These are phyloP conservation scores for Blastocystis sp. DNA, from an alignment of 352 stramenopile species.

Conservation along the genomic window DNA sequence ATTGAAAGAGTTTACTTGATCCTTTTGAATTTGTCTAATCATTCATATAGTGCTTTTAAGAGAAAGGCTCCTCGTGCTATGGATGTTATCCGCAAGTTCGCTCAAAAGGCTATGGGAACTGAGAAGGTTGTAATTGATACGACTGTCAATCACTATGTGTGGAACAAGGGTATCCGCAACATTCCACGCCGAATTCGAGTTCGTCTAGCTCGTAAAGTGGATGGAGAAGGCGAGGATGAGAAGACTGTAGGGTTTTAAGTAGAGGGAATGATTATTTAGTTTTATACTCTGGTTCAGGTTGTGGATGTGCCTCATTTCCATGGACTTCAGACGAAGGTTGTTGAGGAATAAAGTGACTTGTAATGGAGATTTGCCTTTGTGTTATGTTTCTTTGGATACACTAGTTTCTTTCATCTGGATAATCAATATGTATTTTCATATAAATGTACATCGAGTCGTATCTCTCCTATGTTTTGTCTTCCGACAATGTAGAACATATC, in stretches of 20 bases:
- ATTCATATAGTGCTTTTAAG: background rate
- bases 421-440: background rate
- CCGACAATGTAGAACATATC: background rate
- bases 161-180: conserved; percentile 92
- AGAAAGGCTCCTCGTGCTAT: conserved; percentile 90
- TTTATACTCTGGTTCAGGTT: conserved; percentile 34
- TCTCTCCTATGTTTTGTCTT: background rate
- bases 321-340: conserved; percentile 45
- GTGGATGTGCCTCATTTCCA: conserved; percentile 59
- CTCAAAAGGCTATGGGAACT: conserved; percentile 90
- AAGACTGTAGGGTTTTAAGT: conserved; percentile 86
- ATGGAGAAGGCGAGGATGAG: conserved; percentile 89
- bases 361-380: conserved; percentile 18
- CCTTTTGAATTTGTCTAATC: background rate
- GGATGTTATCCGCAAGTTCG: conserved; percentile 93
- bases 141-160: conserved; percentile 93
- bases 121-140: conserved; percentile 88
- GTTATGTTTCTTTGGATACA: conserved; percentile 13
- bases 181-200: conserved; percentile 91
- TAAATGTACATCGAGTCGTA: conserved; percentile 50
- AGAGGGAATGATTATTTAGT: background rate
- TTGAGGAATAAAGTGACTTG: conserved; percentile 9
- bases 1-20: background rate
- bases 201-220: conserved; percentile 89
- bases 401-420: background rate